Percentiles rank a stretch among this genome's conserved stretches.
Conservation (phyloP, 2,329 filamentous ascomycete genomes). For the Xylaria sp. region DNA sequence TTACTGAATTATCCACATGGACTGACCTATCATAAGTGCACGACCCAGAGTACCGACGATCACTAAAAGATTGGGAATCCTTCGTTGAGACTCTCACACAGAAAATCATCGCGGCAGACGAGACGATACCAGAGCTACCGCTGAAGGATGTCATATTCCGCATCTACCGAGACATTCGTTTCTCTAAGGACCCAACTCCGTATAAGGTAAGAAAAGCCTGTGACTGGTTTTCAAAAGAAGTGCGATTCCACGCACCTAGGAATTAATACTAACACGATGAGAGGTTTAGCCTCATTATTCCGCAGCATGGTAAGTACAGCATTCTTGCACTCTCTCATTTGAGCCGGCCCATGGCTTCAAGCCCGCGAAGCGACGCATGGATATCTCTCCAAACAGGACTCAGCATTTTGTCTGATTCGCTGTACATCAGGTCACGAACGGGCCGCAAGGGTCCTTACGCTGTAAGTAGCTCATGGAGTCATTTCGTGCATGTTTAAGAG, state of each 20-base stretch:
- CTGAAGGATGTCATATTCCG: conserved; percentile 87
- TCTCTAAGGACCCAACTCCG: conserved; percentile 83
- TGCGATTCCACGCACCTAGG: neutral
- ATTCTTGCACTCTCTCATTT: neutral
- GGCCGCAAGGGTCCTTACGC: conserved; percentile 89
- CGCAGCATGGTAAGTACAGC: conserved; percentile 71
- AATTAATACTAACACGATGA: conserved; percentile 7
- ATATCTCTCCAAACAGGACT: neutral
- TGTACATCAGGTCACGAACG: conserved; percentile 72
- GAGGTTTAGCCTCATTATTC: conserved; percentile 76
- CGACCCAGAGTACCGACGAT: conserved; percentile 80
- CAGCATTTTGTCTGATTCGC: conserved; percentile 7
- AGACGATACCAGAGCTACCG: conserved; percentile 86
- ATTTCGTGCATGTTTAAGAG: neutral
- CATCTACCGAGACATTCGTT: conserved; percentile 87
- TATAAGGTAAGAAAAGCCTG: conserved; percentile 73
- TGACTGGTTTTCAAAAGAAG: neutral
- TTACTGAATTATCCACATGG: no score
- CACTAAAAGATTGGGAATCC: conserved; percentile 82
- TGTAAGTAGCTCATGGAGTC: neutral
- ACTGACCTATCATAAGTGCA: conserved; percentile 63
- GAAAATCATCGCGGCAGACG: conserved; percentile 76
- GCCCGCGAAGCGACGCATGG: neutral
- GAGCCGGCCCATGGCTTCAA: neutral
- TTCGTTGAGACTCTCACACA: conserved; percentile 79